A percentile compares a stretch with the other conserved stretches of the same genome.
phyloP scores from a whole-genome alignment of 1,284 basidiomycete genomes.

The Ustilago sp. region DNA sequence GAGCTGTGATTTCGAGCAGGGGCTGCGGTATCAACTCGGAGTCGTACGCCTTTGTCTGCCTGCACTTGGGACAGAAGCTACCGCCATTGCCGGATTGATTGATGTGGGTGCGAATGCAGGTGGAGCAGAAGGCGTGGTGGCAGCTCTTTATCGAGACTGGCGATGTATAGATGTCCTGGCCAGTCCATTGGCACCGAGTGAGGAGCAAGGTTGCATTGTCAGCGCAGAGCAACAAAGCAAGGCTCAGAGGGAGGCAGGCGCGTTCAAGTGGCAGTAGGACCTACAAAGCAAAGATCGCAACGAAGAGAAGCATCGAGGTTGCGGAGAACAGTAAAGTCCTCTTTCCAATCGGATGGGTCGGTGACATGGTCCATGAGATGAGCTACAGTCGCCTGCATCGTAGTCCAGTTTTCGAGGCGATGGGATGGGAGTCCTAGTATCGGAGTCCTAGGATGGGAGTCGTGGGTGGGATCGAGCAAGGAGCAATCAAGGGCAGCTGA shows the following conservation, averaged over 20 bases:
- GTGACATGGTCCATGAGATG: slow-evolving; percentile 51
- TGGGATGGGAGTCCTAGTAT: no score
- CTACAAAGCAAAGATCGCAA: slow-evolving; percentile 63
- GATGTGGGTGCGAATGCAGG: slow-evolving; percentile 66
- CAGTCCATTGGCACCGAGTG: not conserved
- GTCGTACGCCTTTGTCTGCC: slow-evolving; percentile 65
- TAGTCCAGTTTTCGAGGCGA: not conserved
- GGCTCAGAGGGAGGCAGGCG: not conserved
- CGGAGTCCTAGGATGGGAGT: not conserved
- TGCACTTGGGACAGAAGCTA: slow-evolving; percentile 65
- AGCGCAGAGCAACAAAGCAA: not conserved
- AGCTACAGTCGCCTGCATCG: slow-evolving; percentile 24
- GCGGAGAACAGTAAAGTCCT: slow-evolving; percentile 47
- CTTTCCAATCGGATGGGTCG: slow-evolving; percentile 65
- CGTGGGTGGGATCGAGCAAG: not conserved
- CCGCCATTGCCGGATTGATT: slow-evolving; percentile 62
- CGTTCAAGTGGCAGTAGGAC: not conserved
- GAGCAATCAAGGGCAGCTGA: not conserved
- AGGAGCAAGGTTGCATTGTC: not conserved
- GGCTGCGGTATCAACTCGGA: slow-evolving; percentile 60
- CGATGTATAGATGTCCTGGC: slow-evolving; percentile 61
- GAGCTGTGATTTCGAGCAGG: slow-evolving; percentile 57
- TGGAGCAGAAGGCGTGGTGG: slow-evolving; percentile 64
- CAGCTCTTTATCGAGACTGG: slow-evolving; percentile 65
- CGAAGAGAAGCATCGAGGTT: slow-evolving; percentile 60